Base-by-base conservation (phyloP, 352 stramenopile species). In the Blastocystis sp. region DNA sequence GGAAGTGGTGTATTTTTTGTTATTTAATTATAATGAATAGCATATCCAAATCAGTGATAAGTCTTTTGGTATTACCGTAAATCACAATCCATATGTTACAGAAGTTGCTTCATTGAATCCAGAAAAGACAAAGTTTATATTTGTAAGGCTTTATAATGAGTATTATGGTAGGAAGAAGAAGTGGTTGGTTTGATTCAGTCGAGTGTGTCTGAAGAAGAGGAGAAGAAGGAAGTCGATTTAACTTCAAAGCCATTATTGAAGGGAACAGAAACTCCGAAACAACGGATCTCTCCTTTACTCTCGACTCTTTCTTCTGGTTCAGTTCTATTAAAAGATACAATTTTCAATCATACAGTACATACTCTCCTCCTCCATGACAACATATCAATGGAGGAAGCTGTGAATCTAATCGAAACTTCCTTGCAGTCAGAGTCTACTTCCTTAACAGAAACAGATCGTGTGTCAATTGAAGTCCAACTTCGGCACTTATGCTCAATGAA, bases 31-130 rank as follows among this genome's bases (percentile, higher is more conserved):
- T 84, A 6, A 84, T 54, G 2, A 33, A 69, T 69, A 84, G 73
- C 48, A 58, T 15, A 33, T 84, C 19, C 30, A 17, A n/a, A 84
- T 84, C 48, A n/a, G 15, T 19, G 56, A 84, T 7, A 27, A 84
- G 48, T 30, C 30, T 17, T 30, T 44, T n/a, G n/a, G 48, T 22
- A 40, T 84, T 30, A n/a, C 22, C 1, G n/a, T 84, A 22, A 84
- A 51, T 24, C 64, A 1, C 22, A 84, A 84, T 84, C 73, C 73
- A 9, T 84, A 69, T 68, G 53, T 68, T 1, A 84, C 73, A 13
- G 73, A 84, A 30, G 73, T 84, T 5, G 27, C 48, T 19, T 64
- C 73, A 9, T 11, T 68, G 13, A 37, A 27, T 7, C 15, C 7
- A 27, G 17, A 54, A 33, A 15, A 27, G 6, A 42, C n/a, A 24